phyloP scores from a whole-genome alignment of 2,329 filamentous ascomycete genomes.

The Penicillium sp. region DNA sequence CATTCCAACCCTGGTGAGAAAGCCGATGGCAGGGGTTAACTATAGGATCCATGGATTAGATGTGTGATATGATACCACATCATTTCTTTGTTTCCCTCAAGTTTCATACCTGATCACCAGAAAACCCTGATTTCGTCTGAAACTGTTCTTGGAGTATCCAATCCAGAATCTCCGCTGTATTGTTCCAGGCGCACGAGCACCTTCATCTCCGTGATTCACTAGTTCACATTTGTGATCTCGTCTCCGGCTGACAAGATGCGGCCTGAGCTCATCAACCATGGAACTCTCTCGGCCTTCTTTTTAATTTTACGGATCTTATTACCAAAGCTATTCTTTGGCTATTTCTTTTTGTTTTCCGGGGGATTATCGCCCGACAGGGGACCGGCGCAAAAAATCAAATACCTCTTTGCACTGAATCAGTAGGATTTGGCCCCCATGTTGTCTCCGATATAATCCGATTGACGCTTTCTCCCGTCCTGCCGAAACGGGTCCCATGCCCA shows the following conservation, averaged over 20 bases:
- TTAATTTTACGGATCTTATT: constrained; percentile 5
- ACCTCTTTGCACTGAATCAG: background rate
- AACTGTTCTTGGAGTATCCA: background rate
- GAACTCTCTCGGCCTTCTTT: background rate
- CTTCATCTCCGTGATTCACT: constrained; percentile 11
- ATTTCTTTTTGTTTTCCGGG: constrained; percentile 11
- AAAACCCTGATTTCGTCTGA: background rate
- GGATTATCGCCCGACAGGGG: background rate
- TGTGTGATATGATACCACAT: background rate
- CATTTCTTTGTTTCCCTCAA: background rate
- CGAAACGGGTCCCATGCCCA: background rate
- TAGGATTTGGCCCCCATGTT: background rate
- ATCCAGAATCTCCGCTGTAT: background rate
- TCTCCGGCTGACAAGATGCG: constrained; percentile 19
- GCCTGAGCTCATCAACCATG: constrained; percentile 15
- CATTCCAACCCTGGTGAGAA: constrained; percentile 5
- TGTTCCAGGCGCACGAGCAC: constrained; percentile 9
- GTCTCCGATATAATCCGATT: constrained; percentile 18
- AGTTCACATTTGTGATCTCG: constrained; percentile 12
- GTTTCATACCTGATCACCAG: background rate
- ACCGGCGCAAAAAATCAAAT: background rate
- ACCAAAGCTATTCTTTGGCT: background rate
- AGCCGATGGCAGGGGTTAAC: background rate
- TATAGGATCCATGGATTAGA: background rate
- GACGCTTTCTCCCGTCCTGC: background rate